Evolutionary conservation across 2,329 filamentous ascomycete species (phyloP).

Genomic region (Paradendryphiella salina): DNA sequence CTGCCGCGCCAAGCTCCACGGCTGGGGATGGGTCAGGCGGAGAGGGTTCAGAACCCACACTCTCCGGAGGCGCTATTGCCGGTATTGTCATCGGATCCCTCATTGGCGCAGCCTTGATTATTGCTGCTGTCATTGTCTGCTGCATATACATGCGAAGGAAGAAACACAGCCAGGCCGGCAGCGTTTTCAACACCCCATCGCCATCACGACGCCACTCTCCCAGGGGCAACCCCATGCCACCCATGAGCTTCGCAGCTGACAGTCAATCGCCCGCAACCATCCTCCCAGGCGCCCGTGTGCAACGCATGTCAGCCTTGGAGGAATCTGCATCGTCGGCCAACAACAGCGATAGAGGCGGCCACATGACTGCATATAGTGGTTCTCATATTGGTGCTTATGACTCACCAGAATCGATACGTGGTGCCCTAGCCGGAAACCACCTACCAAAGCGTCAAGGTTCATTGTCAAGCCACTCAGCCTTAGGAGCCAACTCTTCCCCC

Average conservation of each 20-base stretch:
- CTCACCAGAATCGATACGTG: constrained; percentile 69
- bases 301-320: constrained; percentile 93
- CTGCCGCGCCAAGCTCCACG: constrained; percentile 54
- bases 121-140: constrained; percentile 61
- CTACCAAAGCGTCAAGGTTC: constrained; percentile 77
- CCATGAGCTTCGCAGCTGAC: constrained; percentile 51
- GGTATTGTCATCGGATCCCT: constrained; percentile 85
- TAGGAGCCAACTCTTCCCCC: constrained; percentile 72
- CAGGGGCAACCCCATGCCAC: constrained; percentile 38
- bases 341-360: constrained; percentile 48
- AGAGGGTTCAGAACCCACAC: constrained; percentile 48
- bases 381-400: constrained; percentile 47
- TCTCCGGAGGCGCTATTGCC: constrained; percentile 87
- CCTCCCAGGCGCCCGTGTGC: constrained; percentile 84
- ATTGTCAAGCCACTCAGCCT: constrained; percentile 78
- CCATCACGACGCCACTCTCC: constrained; percentile 55
- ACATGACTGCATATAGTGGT: constrained; percentile 28
- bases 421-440: constrained; percentile 47
- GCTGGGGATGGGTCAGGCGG: constrained; percentile 30
- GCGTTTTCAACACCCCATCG: constrained; percentile 87
- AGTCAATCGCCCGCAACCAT: constrained; percentile 51
- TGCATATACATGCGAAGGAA: constrained; percentile 64
- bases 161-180: constrained; percentile 65
- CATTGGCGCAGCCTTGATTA: constrained; percentile 69
- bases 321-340: constrained; percentile 61